Evolutionary conservation across 2,329 filamentous ascomycete genomes (phyloP), one percentile per base, ranked within the genome.

Genomic region (Epichloe brachyelytri): DNA sequence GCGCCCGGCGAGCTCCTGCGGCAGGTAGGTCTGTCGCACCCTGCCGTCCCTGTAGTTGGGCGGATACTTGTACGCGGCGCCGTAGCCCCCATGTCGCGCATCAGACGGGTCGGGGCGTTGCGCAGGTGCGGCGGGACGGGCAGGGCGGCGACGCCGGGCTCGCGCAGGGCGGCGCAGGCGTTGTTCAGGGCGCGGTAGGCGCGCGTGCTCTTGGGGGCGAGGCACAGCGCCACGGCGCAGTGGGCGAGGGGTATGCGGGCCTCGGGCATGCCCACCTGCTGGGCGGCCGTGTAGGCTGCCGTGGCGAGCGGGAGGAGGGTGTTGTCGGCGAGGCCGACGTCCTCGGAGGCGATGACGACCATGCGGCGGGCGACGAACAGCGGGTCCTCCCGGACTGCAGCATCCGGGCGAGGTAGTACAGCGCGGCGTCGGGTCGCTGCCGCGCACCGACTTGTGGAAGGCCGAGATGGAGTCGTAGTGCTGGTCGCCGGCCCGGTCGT

Each of bases 391-490:
- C 91, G 0, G 87, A 93, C 61, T 95, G 86, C 5, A 98, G 79
- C 93, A 98, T 98, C 37, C 93, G 84, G 0, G 87, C 88, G 2
- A 98, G 80, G 65, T 97, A 98, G 71, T 97, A 98, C 1, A 98
- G 76, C 0, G 91, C 79, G 0, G 91, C 93, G 65, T 97, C 0
- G 91, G 68, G 61, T 96, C 84, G 51, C 82, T 85, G 40, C 93
- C 93, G 44, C 93, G 85, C 10, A 97, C 83, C 2, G 89, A 89
- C 62, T 98, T 98, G 76, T 97, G 93, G 60, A 97, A 93, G 33
- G 93, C 93, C 1, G 88, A 95, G 61, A 98, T 97, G 49, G 87
- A 93, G 64, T 98, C 91, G 71, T 97, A 98, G 69, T 97, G 93
- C 65, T 95, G 88, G 67, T 98, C 93, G 49, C 93, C 91, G 0